A percentile compares a stretch with the other conserved stretches of the same genome.
Evolutionary conservation across 2,329 filamentous ascomycete species (phyloP).

Genomic region (Penicillium nordicum): DNA sequence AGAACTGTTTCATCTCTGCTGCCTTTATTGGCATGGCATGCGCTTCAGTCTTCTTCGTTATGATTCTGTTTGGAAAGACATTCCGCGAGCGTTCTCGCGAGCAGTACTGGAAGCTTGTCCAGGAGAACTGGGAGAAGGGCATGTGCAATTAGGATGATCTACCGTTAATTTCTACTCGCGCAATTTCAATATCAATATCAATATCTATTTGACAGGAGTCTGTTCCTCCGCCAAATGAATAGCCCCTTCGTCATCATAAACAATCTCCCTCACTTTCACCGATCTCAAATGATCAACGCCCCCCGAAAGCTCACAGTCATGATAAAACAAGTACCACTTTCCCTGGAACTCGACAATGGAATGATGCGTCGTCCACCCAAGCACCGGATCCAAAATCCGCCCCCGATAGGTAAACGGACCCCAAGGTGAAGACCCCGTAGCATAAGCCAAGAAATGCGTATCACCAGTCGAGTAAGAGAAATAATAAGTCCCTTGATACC

Average conservation of each 20-base stretch:
- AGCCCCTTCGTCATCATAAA: conserved; percentile 64
- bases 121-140: conserved; percentile 33
- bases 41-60: conserved; percentile 38
- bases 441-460: conserved; percentile 71
- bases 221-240: conserved; percentile 44
- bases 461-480: conserved; percentile 77
- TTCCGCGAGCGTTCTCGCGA: conserved; percentile 34
- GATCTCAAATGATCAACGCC: conserved; percentile 69
- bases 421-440: conserved; percentile 59
- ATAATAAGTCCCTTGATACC: conserved; percentile 66
- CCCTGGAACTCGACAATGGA: conserved; percentile 71
- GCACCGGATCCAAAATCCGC: conserved; percentile 68
- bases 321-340: conserved; percentile 72
- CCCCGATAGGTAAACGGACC: conserved; percentile 73
- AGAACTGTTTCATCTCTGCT: conserved; percentile 46
- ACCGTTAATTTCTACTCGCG: too few relatives aligned
- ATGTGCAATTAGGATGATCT: conserved; percentile 28
- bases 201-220: background rate
- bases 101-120: conserved; percentile 39
- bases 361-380: conserved; percentile 80
- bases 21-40: conserved; percentile 39
- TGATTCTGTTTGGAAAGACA: conserved; percentile 40
- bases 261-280: conserved; percentile 72
- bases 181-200: background rate
- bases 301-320: conserved; percentile 66